Percentiles rank a stretch among this genome's conserved stretches.
phyloP scores from a whole-genome alignment of 306 rosid species.

The Cucumis hystrix region DNA sequence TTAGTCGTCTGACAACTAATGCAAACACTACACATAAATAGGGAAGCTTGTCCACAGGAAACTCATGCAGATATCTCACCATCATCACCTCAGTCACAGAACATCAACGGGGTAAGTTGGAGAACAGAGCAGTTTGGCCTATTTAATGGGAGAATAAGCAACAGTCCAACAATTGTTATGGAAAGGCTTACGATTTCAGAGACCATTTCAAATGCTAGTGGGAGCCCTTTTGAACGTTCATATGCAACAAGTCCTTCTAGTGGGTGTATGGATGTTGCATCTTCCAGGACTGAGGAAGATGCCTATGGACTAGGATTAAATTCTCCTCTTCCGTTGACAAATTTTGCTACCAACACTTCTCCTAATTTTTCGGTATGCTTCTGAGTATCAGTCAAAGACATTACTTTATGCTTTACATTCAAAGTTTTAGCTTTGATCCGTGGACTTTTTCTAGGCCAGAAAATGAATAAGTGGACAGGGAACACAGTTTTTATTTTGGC shows the following conservation, averaged over 20 bases:
- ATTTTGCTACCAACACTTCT: slow-evolving; percentile 19
- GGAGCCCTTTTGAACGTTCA: slow-evolving; percentile 24
- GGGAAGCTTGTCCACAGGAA: slow-evolving; percentile 30
- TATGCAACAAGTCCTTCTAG: slow-evolving; percentile 26
- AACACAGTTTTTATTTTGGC: neutral
- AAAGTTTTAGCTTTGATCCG: neutral
- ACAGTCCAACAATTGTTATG: slow-evolving; percentile 26
- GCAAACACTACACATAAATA: slow-evolving; percentile 7
- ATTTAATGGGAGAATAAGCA: slow-evolving; percentile 11
- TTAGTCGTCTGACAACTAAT: slow-evolving; percentile 16
- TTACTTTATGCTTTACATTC: neutral
- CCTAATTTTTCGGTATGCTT: slow-evolving; percentile 49
- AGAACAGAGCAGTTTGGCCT: slow-evolving; percentile 18
- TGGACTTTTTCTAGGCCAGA: neutral
- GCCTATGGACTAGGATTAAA: slow-evolving; percentile 19
- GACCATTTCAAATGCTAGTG: neutral
- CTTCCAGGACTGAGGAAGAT: slow-evolving; percentile 15
- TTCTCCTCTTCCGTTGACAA: slow-evolving; percentile 1
- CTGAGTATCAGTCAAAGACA: neutral
- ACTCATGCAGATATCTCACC: slow-evolving; percentile 17
- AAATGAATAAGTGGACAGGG: neutral
- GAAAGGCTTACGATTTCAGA: slow-evolving; percentile 13
- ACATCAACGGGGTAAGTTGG: slow-evolving; percentile 13
- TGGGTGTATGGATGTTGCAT: slow-evolving; percentile 18
- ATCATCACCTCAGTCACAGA: slow-evolving; percentile 22